These are phyloP conservation scores for Verticillium dahliae DNA, from an alignment of 2,329 filamentous ascomycete species.

Conservation along the genomic window DNA sequence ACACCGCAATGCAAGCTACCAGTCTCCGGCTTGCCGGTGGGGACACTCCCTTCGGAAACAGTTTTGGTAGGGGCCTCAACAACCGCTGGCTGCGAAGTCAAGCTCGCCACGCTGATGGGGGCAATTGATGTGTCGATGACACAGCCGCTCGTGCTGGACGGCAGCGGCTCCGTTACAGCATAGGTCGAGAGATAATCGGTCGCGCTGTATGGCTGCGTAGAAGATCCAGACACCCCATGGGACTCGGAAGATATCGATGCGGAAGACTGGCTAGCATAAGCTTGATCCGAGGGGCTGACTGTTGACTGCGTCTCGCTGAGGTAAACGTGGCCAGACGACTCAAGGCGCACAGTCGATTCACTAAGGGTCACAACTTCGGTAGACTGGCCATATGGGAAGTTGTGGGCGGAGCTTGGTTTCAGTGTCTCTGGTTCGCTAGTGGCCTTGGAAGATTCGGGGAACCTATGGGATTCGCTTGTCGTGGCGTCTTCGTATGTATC, in stretches of 20 bases:
- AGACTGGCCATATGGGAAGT: background rate
- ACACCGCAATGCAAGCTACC: constrained; percentile 29
- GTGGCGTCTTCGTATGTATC: background rate
- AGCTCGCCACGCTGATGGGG: constrained; percentile 19
- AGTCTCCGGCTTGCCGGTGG: constrained; percentile 21
- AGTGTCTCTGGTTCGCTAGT: background rate
- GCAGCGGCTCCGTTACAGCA: background rate
- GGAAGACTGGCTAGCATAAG: background rate
- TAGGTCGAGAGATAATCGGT: constrained; percentile 6
- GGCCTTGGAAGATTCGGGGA: background rate
- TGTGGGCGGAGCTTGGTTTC: background rate
- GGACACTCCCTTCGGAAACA: constrained; percentile 19
- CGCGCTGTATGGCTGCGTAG: background rate
- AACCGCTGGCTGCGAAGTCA: constrained; percentile 17
- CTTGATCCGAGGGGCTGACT: background rate
- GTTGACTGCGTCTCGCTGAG: background rate
- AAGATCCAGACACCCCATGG: background rate
- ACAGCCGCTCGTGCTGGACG: constrained; percentile 8
- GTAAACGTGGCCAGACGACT: background rate
- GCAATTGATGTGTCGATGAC: constrained; percentile 26
- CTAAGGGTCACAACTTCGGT: background rate
- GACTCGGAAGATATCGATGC: background rate
- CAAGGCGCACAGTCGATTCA: background rate
- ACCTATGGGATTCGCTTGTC: background rate
- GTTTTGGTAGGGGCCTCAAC: constrained; percentile 21